Evolutionary conservation across 495 filamentous ascomycete species (phyloP).

Genomic region (Aspergillus bridgeri): DNA sequence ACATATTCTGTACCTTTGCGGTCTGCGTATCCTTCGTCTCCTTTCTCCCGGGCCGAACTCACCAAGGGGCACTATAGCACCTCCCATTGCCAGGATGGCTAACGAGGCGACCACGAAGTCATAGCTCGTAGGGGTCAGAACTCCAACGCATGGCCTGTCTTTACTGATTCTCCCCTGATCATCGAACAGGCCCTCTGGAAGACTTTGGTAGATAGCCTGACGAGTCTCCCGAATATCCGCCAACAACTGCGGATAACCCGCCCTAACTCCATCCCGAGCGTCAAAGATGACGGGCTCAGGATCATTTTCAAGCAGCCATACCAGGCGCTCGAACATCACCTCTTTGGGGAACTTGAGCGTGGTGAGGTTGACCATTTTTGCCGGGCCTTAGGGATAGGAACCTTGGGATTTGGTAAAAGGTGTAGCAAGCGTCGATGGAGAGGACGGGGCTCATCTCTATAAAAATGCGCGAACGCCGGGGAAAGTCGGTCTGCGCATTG

Average conservation of each 20-base stretch:
- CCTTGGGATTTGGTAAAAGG: neutral
- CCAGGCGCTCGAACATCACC: neutral
- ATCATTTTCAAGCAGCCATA: neutral
- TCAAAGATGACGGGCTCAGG: neutral
- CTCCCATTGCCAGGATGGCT: neutral
- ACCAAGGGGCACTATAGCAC: neutral
- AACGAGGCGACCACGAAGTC: neutral
- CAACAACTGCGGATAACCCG: neutral
- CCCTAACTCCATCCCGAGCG: neutral
- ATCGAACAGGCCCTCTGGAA: neutral
- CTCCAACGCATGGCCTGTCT: neutral
- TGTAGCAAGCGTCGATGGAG: neutral
- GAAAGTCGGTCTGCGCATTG: neutral
- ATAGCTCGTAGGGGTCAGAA: neutral
- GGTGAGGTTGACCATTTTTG: neutral
- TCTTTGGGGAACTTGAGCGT: neutral
- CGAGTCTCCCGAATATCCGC: neutral
- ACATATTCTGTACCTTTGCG: neutral
- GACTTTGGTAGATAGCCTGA: neutral
- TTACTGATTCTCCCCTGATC: neutral
- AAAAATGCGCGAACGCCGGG: neutral
- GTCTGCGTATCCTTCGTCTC: too few relatives aligned
- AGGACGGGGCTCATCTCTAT: neutral
- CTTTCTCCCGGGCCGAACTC: neutral
- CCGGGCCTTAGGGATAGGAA: neutral